Evolutionary conservation across 2,329 filamentous ascomycete genomes (phyloP), one percentile per base, ranked within the genome.

Genomic region (Xylariaceae sp.): DNA sequence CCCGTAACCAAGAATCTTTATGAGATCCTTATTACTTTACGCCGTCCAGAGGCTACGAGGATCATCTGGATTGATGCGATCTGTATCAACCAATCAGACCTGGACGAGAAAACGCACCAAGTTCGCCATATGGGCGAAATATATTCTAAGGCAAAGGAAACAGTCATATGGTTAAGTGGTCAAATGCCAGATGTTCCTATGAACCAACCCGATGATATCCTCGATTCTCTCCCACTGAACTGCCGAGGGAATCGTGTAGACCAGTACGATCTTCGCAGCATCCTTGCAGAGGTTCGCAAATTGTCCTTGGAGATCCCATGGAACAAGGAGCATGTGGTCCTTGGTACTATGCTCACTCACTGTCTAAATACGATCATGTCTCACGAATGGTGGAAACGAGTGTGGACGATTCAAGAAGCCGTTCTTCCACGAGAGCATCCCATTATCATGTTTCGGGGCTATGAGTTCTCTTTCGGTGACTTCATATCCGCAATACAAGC

Each of bases 51-150:
- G 5, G 3, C 3, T 14, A 2, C 9, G 8, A 29, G 53, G 14
- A 23, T 11, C 1, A 29, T 62, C 3, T 62, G 58, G 60, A 40
- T 61, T 2, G 60, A 63, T 39, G 60, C 60, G 2, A 39, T 61
- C 23, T 63, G 60, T 14, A 61, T 63, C 8, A 36, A 63, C 40
- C 60, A 63, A 37, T 11, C 6, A 4, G n/a, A 61, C 8, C 0
- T 5, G 1, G 3, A 28, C 4, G 60, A 63, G 14, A 44, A 29
- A n/a, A 26, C 6, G 7, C 9, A 29, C 4, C 60, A 58, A n/a
- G 58, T 63, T 7, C 28, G 45, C 2, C 29, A 39, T 1, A 63
- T 63, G 60, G 44, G 45, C 14, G 14, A 53, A 0, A 58, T 63
- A 28, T 63, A 63, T 7, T 34, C 28, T 2, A 24, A 26, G 1